These are phyloP conservation scores for Salix brachista DNA, from an alignment of 345 rosid species.

Conservation along the genomic window DNA sequence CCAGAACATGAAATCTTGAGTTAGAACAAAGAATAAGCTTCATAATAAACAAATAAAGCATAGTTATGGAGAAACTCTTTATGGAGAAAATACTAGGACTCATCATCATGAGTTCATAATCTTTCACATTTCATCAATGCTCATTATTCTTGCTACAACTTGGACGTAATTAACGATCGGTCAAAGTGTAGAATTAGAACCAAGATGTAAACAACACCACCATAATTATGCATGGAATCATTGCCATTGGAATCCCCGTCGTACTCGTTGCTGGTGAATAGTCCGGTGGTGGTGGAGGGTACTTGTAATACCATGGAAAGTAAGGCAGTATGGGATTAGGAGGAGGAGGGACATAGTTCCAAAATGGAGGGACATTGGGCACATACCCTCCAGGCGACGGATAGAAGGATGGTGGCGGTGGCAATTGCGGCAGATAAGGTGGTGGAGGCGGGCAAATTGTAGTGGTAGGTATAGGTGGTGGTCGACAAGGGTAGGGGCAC, in stretches of 20 bases:
- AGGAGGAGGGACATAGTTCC: slow-evolving; percentile 39
- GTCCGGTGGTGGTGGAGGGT: slow-evolving; percentile 40
- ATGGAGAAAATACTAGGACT: no score
- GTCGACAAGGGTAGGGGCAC: slow-evolving; percentile 38
- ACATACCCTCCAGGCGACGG: background rate
- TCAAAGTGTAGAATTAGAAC: no score
- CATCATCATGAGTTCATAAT: no score
- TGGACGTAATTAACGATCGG: no score
- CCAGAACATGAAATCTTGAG: no score
- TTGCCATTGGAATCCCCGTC: background rate
- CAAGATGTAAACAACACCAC: background rate
- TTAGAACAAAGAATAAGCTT: no score
- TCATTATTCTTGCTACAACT: no score
- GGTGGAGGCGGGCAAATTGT: slow-evolving; percentile 34
- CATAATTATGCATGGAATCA: background rate
- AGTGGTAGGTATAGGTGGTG: slow-evolving; percentile 27
- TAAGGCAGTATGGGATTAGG: slow-evolving; percentile 49
- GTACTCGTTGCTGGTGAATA: slow-evolving; percentile 8
- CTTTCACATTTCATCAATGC: no score
- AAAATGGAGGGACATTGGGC: slow-evolving; percentile 5
- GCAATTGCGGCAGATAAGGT: slow-evolving; percentile 4
- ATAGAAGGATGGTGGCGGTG: background rate
- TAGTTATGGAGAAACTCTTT: no score
- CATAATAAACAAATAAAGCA: no score
- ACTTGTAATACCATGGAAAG: slow-evolving; percentile 53